Conservation (phyloP, 2,329 filamentous ascomycete species). For the Penicillium aurantiogriseum region DNA sequence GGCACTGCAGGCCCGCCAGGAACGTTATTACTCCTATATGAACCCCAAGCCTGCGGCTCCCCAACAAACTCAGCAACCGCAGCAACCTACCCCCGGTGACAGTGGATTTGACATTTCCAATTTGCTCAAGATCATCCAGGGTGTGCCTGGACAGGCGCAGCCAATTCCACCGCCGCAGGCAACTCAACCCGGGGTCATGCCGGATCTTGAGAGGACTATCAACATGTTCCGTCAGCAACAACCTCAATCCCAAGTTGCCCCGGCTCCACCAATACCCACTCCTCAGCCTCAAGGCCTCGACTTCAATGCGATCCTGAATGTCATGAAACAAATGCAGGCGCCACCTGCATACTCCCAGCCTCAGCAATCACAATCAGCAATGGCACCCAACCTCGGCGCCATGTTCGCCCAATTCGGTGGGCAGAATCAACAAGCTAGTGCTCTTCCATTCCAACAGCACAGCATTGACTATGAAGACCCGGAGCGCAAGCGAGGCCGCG, state of each 20-base stretch:
- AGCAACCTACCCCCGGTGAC: slow-evolving; percentile 21
- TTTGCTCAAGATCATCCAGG: slow-evolving; percentile 43
- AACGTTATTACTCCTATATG: slow-evolving; percentile 40
- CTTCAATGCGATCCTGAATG: slow-evolving; percentile 40
- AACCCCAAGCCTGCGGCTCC: slow-evolving; percentile 32
- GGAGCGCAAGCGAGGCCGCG: slow-evolving; percentile 43
- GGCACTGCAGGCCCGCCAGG: slow-evolving; percentile 38
- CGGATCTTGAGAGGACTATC: slow-evolving; percentile 22
- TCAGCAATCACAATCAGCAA: slow-evolving; percentile 28
- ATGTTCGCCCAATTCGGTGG: slow-evolving; percentile 35
- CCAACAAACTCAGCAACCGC: slow-evolving; percentile 25
- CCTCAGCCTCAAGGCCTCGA: slow-evolving; percentile 35
- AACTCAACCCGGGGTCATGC: slow-evolving; percentile 26
- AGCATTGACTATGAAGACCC: slow-evolving; percentile 38
- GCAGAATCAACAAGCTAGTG: slow-evolving; percentile 23
- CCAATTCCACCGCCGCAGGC: slow-evolving; percentile 31
- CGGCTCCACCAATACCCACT: slow-evolving; percentile 24
- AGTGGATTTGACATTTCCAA: slow-evolving; percentile 40
- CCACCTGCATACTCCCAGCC: slow-evolving; percentile 25
- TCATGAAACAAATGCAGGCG: slow-evolving; percentile 42
- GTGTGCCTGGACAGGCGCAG: slow-evolving; percentile 31
- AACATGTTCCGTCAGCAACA: slow-evolving; percentile 16
- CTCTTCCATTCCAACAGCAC: slow-evolving; percentile 14
- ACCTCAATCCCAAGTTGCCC: slow-evolving; percentile 14
- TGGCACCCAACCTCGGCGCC: slow-evolving; percentile 36